Percentiles rank a stretch among this genome's conserved stretches.
These are phyloP conservation scores for Besnoitia besnoiti DNA, from an alignment of 169 alveolate species.

Conservation along the genomic window DNA sequence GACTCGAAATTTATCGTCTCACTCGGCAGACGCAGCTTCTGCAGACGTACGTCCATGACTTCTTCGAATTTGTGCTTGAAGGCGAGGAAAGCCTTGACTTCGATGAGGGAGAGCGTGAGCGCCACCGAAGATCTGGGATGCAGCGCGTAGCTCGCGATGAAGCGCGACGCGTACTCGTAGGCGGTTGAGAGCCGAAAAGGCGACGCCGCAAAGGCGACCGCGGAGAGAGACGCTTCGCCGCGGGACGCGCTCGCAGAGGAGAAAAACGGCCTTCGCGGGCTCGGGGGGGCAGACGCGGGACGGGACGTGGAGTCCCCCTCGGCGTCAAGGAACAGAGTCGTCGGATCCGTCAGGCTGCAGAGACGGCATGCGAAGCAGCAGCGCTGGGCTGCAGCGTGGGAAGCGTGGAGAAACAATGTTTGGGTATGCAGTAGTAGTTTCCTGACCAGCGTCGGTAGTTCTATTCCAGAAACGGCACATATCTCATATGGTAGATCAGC, in stretches of 20 bases:
- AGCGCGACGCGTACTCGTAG: constrained; percentile 72
- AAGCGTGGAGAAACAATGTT: not conserved
- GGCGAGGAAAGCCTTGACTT: constrained; percentile 64
- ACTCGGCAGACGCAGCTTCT: too few relatives aligned
- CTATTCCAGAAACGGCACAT: too few relatives aligned
- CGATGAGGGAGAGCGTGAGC: constrained; percentile 73
- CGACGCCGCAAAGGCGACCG: not conserved
- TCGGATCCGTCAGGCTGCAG: not conserved
- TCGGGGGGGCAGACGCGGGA: not conserved
- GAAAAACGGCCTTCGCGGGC: not conserved
- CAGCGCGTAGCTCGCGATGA: constrained; percentile 65
- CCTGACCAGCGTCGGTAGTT: too few relatives aligned
- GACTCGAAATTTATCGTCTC: too few relatives aligned
- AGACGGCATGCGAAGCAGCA: not conserved
- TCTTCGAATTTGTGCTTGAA: constrained; percentile 72
- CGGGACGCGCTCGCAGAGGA: not conserved
- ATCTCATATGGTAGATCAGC: too few relatives aligned
- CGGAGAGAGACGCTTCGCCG: not conserved
- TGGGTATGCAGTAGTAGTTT: not conserved
- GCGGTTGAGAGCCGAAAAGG: constrained; percentile 71
- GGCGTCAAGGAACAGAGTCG: not conserved
- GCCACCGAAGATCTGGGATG: constrained; percentile 72
- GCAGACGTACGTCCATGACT: constrained; percentile 69
- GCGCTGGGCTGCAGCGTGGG: not conserved
- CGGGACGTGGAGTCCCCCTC: not conserved